Evolutionary conservation across 1,284 basidiomycete genomes (phyloP).

Genomic region (Pseudozyma hubeiensis): DNA sequence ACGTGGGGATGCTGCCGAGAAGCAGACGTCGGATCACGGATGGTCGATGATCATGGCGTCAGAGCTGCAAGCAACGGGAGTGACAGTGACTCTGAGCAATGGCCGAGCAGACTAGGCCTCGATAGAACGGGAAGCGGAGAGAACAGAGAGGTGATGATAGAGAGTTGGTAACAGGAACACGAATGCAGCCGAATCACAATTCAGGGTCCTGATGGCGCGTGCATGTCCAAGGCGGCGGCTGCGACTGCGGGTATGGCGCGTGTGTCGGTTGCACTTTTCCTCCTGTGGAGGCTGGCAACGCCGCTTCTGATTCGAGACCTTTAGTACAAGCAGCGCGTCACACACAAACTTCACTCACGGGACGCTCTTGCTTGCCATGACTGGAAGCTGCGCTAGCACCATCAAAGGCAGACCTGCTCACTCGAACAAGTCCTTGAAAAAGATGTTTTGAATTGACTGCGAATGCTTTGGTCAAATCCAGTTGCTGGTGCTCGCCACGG

Average conservation of each 20-base stretch:
- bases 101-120: background rate
- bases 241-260: background rate
- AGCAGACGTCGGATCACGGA: slow-evolving; percentile 2
- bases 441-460: background rate
- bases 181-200: slow-evolving; percentile 12
- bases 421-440: too few species aligned
- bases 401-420: too few species aligned
- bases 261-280: slow-evolving; percentile 12
- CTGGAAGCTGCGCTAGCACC: too few species aligned
- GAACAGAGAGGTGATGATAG: background rate
- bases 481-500: slow-evolving; percentile 24
- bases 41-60: background rate
- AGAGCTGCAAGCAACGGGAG: background rate
- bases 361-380: too few species aligned
- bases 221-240: slow-evolving; percentile 3
- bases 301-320: too few species aligned
- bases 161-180: background rate
- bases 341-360: too few species aligned
- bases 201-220: slow-evolving; percentile 24
- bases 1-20: slow-evolving; percentile 1
- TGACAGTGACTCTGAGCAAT: background rate
- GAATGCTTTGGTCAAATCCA: slow-evolving; percentile 30
- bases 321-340: too few species aligned
- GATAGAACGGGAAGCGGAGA: background rate
- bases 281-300: slow-evolving; percentile 10